Percentiles rank a stretch among this genome's conserved stretches.
Conservation (phyloP, 495 filamentous ascomycete genomes). For the Xylaria cubensis region DNA sequence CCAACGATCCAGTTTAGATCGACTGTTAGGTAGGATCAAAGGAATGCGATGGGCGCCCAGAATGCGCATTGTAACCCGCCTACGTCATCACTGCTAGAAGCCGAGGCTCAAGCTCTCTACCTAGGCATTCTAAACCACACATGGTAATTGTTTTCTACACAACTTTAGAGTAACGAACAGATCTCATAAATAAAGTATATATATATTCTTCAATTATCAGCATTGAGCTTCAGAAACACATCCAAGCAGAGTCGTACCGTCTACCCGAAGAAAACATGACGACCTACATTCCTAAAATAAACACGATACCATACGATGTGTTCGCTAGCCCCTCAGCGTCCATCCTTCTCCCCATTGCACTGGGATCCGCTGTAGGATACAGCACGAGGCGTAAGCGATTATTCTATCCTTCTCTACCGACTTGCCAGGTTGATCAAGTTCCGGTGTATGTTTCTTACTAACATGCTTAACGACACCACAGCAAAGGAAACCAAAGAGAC, state of each 20-base stretch:
- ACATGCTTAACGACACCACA: conserved; percentile 34
- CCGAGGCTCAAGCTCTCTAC: not conserved
- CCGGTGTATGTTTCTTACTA: not conserved
- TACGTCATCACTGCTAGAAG: conserved; percentile 21
- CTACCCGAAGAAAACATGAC: conserved; percentile 60
- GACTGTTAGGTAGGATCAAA: not conserved
- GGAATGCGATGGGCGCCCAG: not conserved
- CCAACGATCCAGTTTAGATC: not conserved
- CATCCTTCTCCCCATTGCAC: conserved; percentile 70
- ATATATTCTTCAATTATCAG: not conserved
- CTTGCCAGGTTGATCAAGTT: not conserved
- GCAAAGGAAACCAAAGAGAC: conserved; percentile 64
- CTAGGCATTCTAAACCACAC: not conserved
- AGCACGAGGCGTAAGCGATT: conserved; percentile 59
- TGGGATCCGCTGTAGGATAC: conserved; percentile 70
- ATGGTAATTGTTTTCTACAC: not conserved
- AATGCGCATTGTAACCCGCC: not conserved
- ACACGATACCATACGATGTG: conserved; percentile 62
- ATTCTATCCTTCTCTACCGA: not conserved
- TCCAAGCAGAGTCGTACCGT: not conserved
- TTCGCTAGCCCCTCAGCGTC: conserved; percentile 71
- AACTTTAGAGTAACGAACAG: not conserved
- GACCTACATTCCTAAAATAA: conserved; percentile 66
- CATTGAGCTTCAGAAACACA: not conserved
- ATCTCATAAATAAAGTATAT: not conserved